Percentiles rank a stretch among this genome's conserved stretches.
These are phyloP conservation scores for Colletotrichum tanaceti DNA, from an alignment of 2,329 filamentous ascomycete species.

Conservation along the genomic window DNA sequence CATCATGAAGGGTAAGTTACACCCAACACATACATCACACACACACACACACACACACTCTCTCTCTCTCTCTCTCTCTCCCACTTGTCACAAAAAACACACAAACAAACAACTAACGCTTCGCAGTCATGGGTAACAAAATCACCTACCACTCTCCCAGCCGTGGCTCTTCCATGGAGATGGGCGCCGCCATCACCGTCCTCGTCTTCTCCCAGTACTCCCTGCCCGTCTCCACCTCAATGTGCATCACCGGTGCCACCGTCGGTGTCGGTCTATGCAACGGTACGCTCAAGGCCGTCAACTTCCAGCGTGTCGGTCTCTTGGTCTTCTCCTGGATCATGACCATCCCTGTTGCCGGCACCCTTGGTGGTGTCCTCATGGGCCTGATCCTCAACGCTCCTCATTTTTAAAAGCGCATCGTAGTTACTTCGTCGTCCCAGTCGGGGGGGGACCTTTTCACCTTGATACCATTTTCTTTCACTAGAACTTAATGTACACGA, in stretches of 20 bases:
- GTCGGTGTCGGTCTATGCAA: constrained; percentile 84
- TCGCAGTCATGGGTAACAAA: constrained; percentile 81
- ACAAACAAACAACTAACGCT: constrained; percentile 30
- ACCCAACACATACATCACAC: no score
- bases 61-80: no score
- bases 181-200: constrained; percentile 82
- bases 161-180: constrained; percentile 77
- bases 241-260: constrained; percentile 84
- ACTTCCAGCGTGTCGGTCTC: constrained; percentile 78
- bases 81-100: no score
- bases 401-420: constrained; percentile 33
- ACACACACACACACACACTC: no score
- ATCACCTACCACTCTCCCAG: constrained; percentile 75
- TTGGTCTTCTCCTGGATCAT: constrained; percentile 74
- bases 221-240: constrained; percentile 80
- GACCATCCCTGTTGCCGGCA: constrained; percentile 57
- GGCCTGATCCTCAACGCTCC: constrained; percentile 55
- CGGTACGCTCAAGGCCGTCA: constrained; percentile 76
- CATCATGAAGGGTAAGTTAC: constrained; percentile 78
- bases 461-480: constrained; percentile 12
- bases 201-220: constrained; percentile 80
- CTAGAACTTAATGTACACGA: constrained; percentile 34
- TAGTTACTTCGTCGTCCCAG: background rate
- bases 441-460: background rate
- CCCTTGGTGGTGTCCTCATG: constrained; percentile 56